Evolutionary conservation across 2,329 filamentous ascomycete genomes (phyloP).

Genomic region (Tolypocladium tropicale): DNA sequence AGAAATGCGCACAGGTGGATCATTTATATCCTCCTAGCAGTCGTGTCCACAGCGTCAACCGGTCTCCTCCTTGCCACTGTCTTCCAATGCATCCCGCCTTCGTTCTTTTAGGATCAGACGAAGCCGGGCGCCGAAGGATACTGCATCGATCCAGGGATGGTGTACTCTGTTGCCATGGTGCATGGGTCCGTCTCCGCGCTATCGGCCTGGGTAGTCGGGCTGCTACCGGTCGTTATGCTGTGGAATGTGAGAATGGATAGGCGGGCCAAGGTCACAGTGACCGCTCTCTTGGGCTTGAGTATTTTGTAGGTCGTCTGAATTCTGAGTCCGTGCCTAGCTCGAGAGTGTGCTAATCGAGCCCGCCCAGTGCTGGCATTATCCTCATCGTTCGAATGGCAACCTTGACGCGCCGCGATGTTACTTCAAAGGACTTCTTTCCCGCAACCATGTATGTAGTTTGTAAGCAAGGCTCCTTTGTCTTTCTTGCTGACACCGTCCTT

Average conservation of each 20-base stretch:
- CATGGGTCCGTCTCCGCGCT: constrained; percentile 2
- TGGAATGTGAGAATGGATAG: constrained; percentile 1
- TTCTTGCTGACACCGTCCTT: background rate
- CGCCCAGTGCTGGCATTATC: constrained; percentile 1
- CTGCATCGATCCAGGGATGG: background rate
- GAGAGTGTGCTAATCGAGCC: background rate
- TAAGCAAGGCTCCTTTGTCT: too few relatives aligned
- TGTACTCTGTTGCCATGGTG: background rate
- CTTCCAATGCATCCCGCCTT: constrained; percentile 3
- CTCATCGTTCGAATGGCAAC: constrained; percentile 2
- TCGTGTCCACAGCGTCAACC: constrained; percentile 1
- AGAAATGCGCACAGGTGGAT: background rate
- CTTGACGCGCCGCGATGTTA: background rate
- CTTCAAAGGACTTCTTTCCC: background rate
- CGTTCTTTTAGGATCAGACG: constrained; percentile 2
- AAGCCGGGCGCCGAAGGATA: background rate
- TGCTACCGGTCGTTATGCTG: constrained; percentile 1
- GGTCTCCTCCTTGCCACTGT: background rate
- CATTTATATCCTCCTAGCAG: background rate
- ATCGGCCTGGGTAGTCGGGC: constrained; percentile 2
- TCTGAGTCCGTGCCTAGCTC: background rate
- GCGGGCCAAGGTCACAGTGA: constrained; percentile 2
- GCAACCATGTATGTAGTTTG: background rate
- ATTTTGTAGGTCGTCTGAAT: constrained; percentile 1
- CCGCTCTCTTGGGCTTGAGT: constrained; percentile 2